Conservation (phyloP, 2,329 filamentous ascomycete species). For the Scleromitrula shiraiana region DNA sequence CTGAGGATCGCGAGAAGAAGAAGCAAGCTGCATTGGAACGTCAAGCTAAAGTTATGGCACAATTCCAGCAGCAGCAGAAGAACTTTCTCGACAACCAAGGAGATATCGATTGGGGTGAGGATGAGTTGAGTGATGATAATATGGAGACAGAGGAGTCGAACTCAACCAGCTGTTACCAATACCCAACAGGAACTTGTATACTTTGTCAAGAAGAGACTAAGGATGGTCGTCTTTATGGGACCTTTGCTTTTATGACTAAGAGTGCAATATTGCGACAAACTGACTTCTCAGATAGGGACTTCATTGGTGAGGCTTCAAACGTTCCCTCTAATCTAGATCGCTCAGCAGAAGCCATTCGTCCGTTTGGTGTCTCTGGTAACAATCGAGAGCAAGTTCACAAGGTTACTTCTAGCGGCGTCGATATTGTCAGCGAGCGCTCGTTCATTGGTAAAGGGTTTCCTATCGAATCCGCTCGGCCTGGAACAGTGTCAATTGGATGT, state of each 20-base stretch:
- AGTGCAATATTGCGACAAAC: constrained; percentile 84
- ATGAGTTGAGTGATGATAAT: constrained; percentile 67
- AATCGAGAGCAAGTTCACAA: constrained; percentile 74
- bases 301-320: constrained; percentile 72
- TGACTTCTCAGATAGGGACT: constrained; percentile 70
- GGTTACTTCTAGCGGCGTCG: constrained; percentile 62
- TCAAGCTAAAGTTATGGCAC: constrained; percentile 91
- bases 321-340: constrained; percentile 77
- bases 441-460: constrained; percentile 86
- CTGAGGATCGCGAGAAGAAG: constrained; percentile 66
- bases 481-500: constrained; percentile 82
- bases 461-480: constrained; percentile 54
- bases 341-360: constrained; percentile 72
- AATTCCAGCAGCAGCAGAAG: constrained; percentile 96
- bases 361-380: constrained; percentile 84
- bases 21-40: constrained; percentile 86
- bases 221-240: constrained; percentile 81
- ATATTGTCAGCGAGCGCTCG: constrained; percentile 67
- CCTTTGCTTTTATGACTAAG: constrained; percentile 81
- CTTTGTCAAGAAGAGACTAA: constrained; percentile 94
- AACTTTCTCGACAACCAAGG: constrained; percentile 86
- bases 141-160: constrained; percentile 49
- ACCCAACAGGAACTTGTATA: constrained; percentile 88
- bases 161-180: constrained; percentile 75
- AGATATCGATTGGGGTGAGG: constrained; percentile 81